Conservation (phyloP, 805 yeast genomes). For the Blastobotrys mokoenaii region DNA sequence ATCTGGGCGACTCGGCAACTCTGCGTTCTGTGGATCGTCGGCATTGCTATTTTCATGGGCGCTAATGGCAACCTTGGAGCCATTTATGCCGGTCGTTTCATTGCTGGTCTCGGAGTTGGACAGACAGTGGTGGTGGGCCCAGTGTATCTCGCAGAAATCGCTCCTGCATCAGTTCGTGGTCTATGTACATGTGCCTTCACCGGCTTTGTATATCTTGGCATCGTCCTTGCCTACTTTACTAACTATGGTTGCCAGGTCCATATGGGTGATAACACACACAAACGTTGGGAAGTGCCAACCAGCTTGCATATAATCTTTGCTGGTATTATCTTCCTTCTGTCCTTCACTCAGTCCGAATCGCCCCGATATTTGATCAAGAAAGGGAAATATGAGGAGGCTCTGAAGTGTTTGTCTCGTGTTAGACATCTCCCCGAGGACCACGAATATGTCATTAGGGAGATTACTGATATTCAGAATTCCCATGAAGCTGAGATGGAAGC, state of each 20-base stretch:
- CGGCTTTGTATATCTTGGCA: constrained; percentile 53
- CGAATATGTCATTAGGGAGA: too few species aligned
- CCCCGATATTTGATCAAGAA: constrained; percentile 47
- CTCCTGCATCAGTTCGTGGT: constrained; percentile 49
- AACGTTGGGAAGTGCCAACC: constrained; percentile 47
- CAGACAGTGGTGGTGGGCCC: constrained; percentile 51
- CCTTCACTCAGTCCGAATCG: constrained; percentile 39
- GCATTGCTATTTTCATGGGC: constrained; percentile 42
- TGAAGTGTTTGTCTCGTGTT: too few species aligned
- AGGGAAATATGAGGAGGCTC: constrained; percentile 35
- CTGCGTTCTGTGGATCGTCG: constrained; percentile 37
- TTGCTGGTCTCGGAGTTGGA: constrained; percentile 51
- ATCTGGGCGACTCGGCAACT: constrained; percentile 38
- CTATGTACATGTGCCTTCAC: constrained; percentile 44
- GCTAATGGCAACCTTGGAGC: too few species aligned
- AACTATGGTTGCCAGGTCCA: constrained; percentile 46
- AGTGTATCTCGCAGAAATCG: constrained; percentile 43
- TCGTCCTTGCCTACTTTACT: constrained; percentile 40
- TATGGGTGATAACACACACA: constrained; percentile 29
- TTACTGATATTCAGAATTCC: too few species aligned
- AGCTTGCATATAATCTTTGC: constrained; percentile 40
- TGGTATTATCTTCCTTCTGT: constrained; percentile 36
- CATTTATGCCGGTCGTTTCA: constrained; percentile 45
- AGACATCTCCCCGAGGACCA: too few species aligned
- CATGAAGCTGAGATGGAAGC: too few species aligned